Percentiles rank a stretch among this genome's conserved stretches.
Evolutionary conservation across 495 filamentous ascomycete species (phyloP).

Genomic region (Aspergillus funiculosus): DNA sequence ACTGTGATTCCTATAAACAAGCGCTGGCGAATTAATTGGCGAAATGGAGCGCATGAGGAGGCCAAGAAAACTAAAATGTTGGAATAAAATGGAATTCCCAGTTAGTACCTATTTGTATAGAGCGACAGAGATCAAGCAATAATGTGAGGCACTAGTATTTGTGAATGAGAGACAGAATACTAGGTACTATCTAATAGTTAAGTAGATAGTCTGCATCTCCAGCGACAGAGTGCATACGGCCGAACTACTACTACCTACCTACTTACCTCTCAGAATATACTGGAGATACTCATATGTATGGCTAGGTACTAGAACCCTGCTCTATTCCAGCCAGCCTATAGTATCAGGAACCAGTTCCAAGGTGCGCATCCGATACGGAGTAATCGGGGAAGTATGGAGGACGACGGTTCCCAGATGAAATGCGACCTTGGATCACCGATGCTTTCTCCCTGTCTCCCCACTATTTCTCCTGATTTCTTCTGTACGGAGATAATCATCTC

Average conservation of each 20-base stretch:
- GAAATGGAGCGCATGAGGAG: neutral
- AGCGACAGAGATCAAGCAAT: neutral
- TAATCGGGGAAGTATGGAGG: neutral
- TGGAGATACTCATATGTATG: no score
- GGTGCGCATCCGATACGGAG: neutral
- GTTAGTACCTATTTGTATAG: neutral
- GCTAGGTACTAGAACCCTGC: no score
- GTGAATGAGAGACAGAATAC: no score
- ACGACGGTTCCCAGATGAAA: neutral
- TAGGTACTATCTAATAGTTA: no score
- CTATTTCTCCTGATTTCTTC: neutral
- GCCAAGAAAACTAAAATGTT: constrained; percentile 3
- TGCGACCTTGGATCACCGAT: neutral
- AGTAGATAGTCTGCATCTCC: no score
- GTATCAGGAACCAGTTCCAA: neutral
- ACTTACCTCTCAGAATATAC: no score
- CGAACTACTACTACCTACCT: no score
- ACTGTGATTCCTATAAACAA: constrained; percentile 2
- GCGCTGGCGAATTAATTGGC: constrained; percentile 3
- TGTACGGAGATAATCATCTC: neutral
- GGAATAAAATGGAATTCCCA: neutral
- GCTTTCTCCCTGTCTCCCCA: neutral
- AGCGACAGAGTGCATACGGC: no score
- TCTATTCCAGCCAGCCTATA: neutral
- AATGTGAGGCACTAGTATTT: neutral